Conservation (phyloP, 2,329 filamentous ascomycete species). For the Cercospora citrullina region DNA sequence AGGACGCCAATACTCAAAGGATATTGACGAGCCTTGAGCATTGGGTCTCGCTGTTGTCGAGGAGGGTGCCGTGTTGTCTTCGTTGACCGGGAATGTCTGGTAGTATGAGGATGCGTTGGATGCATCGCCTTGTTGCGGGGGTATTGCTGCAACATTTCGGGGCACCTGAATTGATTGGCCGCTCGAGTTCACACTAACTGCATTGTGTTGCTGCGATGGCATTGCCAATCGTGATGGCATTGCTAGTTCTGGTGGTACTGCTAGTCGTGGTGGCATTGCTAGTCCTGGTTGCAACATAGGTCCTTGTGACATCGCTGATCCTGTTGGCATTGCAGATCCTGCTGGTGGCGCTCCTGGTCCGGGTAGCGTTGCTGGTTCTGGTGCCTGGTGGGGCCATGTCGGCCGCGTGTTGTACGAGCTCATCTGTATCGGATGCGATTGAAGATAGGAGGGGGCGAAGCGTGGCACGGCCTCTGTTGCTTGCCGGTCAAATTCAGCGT, state of each 20-base stretch:
- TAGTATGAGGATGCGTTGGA: background rate
- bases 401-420: background rate
- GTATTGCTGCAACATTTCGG: background rate
- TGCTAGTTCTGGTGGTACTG: too few species aligned
- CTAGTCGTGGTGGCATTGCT: too few species aligned
- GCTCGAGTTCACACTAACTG: background rate
- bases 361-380: too few species aligned
- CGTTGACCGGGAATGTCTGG: background rate
- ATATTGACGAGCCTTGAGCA: background rate
- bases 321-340: too few species aligned
- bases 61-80: background rate
- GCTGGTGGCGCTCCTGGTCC: too few species aligned
- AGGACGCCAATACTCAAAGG: background rate
- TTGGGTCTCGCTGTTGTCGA: background rate
- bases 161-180: background rate
- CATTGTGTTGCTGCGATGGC: background rate
- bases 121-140: background rate
- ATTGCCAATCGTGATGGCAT: background rate
- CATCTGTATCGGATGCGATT: background rate
- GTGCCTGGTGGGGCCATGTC: background rate
- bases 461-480: background rate
- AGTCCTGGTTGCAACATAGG: too few species aligned
- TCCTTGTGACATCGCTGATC: too few species aligned
- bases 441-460: background rate
- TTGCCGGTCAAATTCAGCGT: background rate